Conservation (phyloP, 108 stramenopile species). For the Cyclostephanos tholiformis region DNA sequence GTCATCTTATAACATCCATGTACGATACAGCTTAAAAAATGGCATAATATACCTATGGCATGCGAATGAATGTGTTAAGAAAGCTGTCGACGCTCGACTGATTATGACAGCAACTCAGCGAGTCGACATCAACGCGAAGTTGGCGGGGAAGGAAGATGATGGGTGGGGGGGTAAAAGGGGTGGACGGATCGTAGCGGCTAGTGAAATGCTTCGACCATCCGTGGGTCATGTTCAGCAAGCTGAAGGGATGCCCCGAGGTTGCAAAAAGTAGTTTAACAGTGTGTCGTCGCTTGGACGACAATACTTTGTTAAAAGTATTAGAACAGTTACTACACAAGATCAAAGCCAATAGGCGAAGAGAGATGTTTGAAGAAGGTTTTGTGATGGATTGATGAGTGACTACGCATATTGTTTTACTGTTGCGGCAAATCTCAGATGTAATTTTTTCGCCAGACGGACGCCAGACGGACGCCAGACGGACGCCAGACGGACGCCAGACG, state of each 20-base stretch:
- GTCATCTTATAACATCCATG: too few species aligned
- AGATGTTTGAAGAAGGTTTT: too few species aligned
- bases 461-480: too few species aligned
- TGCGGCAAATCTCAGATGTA: background rate
- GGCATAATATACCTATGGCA: too few species aligned
- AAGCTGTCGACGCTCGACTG: too few species aligned
- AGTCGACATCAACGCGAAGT: too few species aligned
- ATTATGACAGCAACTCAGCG: too few species aligned
- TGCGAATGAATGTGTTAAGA: too few species aligned
- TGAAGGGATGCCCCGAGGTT: conserved; percentile 55
- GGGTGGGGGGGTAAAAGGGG: conserved; percentile 34
- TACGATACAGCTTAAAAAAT: too few species aligned
- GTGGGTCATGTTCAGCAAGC: conserved; percentile 75
- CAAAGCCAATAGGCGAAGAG: conserved; percentile 86
- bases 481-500: too few species aligned
- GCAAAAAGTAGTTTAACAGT: conserved; percentile 79
- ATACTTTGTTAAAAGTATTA: conserved; percentile 73
- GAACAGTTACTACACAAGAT: conserved; percentile 89
- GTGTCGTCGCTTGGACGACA: conserved; percentile 46
- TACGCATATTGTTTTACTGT: background rate
- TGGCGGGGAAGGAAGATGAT: conserved; percentile 6
- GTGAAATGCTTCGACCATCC: conserved; percentile 89
- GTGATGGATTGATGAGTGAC: too few species aligned
- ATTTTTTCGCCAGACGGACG: background rate
- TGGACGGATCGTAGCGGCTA: conserved; percentile 79